Evolutionary conservation across 805 yeast genomes (phyloP).

Genomic region (Candida fluviatilis): DNA sequence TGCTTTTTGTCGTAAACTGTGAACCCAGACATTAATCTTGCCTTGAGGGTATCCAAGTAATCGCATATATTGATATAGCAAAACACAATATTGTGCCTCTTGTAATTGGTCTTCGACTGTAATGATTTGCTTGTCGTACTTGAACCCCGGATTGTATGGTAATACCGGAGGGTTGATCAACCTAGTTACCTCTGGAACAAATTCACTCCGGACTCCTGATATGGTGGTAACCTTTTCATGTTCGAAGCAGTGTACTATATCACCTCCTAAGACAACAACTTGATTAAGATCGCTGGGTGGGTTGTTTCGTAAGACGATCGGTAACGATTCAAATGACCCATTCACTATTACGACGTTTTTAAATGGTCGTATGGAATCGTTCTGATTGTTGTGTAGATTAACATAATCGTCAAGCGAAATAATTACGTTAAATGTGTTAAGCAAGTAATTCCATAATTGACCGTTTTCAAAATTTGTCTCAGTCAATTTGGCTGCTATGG

Average conservation of each 20-base stretch:
- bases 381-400: background rate
- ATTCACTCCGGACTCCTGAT: background rate
- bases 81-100: conserved; percentile 27
- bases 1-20: conserved; percentile 35
- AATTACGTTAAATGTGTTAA: conserved; percentile 3
- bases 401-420: conserved; percentile 3
- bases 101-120: conserved; percentile 7
- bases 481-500: background rate
- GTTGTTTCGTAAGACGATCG: background rate
- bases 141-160: conserved; percentile 32
- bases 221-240: background rate
- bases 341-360: background rate
- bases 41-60: conserved; percentile 37
- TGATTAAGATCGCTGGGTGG: background rate
- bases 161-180: background rate
- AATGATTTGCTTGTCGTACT: conserved; percentile 11
- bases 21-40: conserved; percentile 38
- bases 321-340: background rate
- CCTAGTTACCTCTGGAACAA: background rate
- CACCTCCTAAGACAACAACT: conserved; percentile 2
- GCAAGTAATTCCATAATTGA: conserved; percentile 3
- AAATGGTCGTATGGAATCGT: background rate
- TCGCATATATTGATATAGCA: conserved; percentile 44
- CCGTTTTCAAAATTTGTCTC: background rate
- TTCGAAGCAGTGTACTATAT: background rate